Base-by-base conservation (phyloP, 148 eudicot genomes). In the Simmondsia chinensis region DNA sequence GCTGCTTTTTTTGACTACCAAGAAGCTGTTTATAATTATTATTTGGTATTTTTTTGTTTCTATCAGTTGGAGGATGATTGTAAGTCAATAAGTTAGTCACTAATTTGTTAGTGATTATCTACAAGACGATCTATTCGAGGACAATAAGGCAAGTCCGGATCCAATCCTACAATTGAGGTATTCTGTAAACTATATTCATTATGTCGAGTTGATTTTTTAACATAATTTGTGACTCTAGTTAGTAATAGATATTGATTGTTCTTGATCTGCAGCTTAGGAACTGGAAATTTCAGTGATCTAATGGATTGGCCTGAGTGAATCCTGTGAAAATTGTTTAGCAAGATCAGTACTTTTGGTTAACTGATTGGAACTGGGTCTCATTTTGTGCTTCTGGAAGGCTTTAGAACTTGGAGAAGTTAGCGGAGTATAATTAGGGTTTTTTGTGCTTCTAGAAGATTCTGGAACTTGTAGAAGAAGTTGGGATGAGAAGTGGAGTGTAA, bases 221-320 rank as follows among this genome's bases (percentile, higher is more conserved):
- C 25, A 1, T 21, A 17, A 17, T 16, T 9, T 28, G 30, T 0
- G 32, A 6, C 17, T 28, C 11, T 59, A 10, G 33, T 32, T 31
- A n/a, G n/a, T n/a, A 31, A 30, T 59, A 49, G 31, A 26, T 47
- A 15, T 33, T 57, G 3, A 5, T 35, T 36, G 23, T 33, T 50
- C 18, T 34, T 56, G 53, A 30, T 60, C 54, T 60, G 67, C 71
- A 65, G 71, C 53, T 64, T 18, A 19, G 42, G 21, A 54, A 22
- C 38, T 36, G 39, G 45, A 31, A 24, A 56, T 44, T 43, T 9
- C 50, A 45, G 40, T 61, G 46, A 56, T 48, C 48, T 41, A 18
- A 46, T 4, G 39, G 20, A 43, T 46, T 43, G 50, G n/a, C n/a
- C n/a, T n/a, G n/a, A n/a, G n/a, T n/a, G n/a, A n/a, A n/a, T n/a